Evolutionary conservation across 2,329 filamentous ascomycete genomes (phyloP), one percentile per base, ranked within the genome.

Genomic region (Talaromyces sp.): DNA sequence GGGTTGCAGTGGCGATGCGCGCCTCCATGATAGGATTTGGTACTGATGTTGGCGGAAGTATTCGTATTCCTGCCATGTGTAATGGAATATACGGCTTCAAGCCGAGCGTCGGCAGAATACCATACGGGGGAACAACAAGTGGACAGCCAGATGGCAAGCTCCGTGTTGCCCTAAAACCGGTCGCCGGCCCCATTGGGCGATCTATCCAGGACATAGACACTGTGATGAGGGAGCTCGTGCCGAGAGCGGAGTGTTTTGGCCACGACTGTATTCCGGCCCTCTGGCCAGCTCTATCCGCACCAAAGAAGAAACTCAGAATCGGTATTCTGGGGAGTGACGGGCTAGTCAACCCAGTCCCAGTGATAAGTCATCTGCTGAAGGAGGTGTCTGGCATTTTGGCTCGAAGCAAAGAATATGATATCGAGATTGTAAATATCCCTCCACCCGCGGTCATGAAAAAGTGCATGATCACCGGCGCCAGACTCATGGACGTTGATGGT

Each of bases 11-110:
- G 23, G 83, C 82, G 3, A 81, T 89, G 77, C 78, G 80, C 30
- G 86, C 86, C 0, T 82, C 78, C 33, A 77, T 85, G 60, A 68
- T 89, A 2, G 87, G 87, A 1, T 78, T 88, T 14, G 86, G 85
- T 0, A 88, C 72, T 3, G 75, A 89, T 72, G 78, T 87, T 57
- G 74, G 73, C 14, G 75, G 75, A 12, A 74, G 71, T 60, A 74
- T 76, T 42, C 68, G 74, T 8, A 69, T 76, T n/a, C 75, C 75
- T 1, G 77, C 80, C 6, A 78, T 80, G 72, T 80, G 78, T 56
- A 77, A 78, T 61, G 79, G 79, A 0, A 53, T 81, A 4, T 81
- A 79, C 65, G 78, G 78, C 2, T 71, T 81, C 65, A 80, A 80
- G 55, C 79, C 78, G 1, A 75, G 71, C 34, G 67, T 67, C 10